Base-by-base conservation (phyloP, 2,329 filamentous ascomycete species). In the Alternaria conjuncta region DNA sequence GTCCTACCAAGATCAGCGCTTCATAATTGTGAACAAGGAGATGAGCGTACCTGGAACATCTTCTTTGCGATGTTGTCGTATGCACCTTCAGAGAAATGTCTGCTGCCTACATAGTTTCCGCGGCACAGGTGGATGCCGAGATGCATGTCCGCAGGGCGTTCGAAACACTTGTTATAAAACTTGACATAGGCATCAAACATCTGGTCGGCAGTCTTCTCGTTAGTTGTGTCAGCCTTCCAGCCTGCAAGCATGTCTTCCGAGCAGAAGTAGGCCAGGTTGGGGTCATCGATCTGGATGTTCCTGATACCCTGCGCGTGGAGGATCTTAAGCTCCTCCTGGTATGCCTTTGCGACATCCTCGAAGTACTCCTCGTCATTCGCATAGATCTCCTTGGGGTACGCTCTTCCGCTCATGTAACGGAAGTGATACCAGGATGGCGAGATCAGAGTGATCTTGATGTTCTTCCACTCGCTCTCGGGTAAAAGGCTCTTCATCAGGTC, bases 131-230 rank as follows among this genome's bases (percentile, higher is more conserved):
- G 92, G 15, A 94, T 89, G 49, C 92, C 92, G 3, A 92, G 86
- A 79, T 93, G 91, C 84, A 94, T 87, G 75, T 94, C 91, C 3
- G 83, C 77, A 0, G 91, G 90, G 0, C 88, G 82, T 71, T 78
- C 82, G 74, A 92, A 84, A 72, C 85, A 88, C 78, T 91, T 89
- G 77, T 94, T 94, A 84, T 94, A 94, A 68, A 92, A 87, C 65
- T 86, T 84, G 77, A 94, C 91, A 80, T 94, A 94, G 26, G 89
- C 87, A 70, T 92, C 89, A 21, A 94, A 86, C 47, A 93, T 88
- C 69, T 90, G 88, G 51, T 92, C 90, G 7, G 90, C 87, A 2
- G 87, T 87, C 77, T 89, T 87, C 57, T 86, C 86, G 76, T 94
- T 93, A 71, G 89, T 85, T 51, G 85, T 80, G 75, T 93, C 91